A percentile compares a stretch with the other conserved stretches of the same genome.
Evolutionary conservation across 2,329 filamentous ascomycete species (phyloP).

Genomic region (Albophoma yamanashiensis): DNA sequence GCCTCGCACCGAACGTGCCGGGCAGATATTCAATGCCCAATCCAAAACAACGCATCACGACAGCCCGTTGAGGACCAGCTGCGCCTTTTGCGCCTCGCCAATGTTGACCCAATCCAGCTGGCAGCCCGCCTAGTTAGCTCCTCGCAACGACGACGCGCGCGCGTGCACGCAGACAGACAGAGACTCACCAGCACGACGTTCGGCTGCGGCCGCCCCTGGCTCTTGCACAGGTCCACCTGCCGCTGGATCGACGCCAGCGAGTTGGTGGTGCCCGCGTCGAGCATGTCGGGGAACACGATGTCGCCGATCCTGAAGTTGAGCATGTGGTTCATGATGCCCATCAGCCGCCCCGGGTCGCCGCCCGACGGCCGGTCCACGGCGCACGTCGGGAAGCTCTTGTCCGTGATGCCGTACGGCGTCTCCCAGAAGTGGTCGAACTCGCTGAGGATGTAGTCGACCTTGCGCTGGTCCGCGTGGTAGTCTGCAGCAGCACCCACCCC

Average conservation of each 20-base stretch:
- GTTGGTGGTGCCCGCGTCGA: conserved; percentile 20
- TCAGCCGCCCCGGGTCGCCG: conserved; percentile 24
- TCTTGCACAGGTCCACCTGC: conserved; percentile 17
- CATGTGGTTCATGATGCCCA: conserved; percentile 34
- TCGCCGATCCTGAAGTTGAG: conserved; percentile 17
- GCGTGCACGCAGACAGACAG: too few relatives aligned
- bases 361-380: conserved; percentile 48
- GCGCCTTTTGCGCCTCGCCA: conserved; percentile 27
- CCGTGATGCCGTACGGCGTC: conserved; percentile 56
- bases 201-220: conserved; percentile 12
- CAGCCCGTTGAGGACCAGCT: conserved; percentile 26
- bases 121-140: conserved; percentile 2
- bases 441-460: conserved; percentile 51
- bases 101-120: conserved; percentile 32
- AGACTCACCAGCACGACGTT: conserved; percentile 25
- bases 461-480: conserved; percentile 37
- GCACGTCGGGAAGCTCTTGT: conserved; percentile 52
- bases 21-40: not conserved
- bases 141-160: conserved; percentile 2
- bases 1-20: not conserved
- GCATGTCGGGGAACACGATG: conserved; percentile 24
- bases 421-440: conserved; percentile 62
- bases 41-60: conserved; percentile 5
- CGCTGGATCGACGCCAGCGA: conserved; percentile 18
- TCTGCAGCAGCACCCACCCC: conserved; percentile 44